phyloP scores from a whole-genome alignment of 1,284 basidiomycete species.

The Cutaneotrichosporon cyanovorans region DNA sequence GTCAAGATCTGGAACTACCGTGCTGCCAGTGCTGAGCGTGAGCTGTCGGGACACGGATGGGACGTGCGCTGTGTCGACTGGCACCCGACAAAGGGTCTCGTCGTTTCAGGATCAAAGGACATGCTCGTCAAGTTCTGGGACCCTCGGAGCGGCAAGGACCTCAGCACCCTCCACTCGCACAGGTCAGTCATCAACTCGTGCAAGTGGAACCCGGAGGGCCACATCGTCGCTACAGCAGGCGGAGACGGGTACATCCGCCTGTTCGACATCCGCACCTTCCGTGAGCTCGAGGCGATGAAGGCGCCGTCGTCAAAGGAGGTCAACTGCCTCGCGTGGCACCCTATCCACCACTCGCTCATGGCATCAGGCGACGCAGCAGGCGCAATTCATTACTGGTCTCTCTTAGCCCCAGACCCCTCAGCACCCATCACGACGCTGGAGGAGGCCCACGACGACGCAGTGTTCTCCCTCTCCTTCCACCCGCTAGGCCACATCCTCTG shows the following conservation, averaged over 20 bases:
- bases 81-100: conserved; percentile 91
- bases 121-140: conserved; percentile 99
- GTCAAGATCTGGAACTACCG: conserved; percentile 95
- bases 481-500: conserved; percentile 91
- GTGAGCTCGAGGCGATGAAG: conserved; percentile 80
- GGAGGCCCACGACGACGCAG: conserved; percentile 92
- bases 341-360: conserved; percentile 75
- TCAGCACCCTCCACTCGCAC: conserved; percentile 89
- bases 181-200: conserved; percentile 94
- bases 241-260: conserved; percentile 89
- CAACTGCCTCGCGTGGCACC: conserved; percentile 94
- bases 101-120: conserved; percentile 92
- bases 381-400: conserved; percentile 85
- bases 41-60: conserved; percentile 87
- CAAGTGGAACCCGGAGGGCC: conserved; percentile 86
- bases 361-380: conserved; percentile 92
- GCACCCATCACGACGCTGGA: conserved; percentile 71
- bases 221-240: conserved; percentile 86
- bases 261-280: conserved; percentile 98
- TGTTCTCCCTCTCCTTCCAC: conserved; percentile 93
- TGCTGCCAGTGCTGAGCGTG: conserved; percentile 77
- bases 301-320: conserved; percentile 91
- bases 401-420: conserved; percentile 48
- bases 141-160: conserved; percentile 75
- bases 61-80: conserved; percentile 97